These are phyloP conservation scores for Cardamine occulta DNA, from an alignment of 345 rosid genomes.

Conservation along the genomic window DNA sequence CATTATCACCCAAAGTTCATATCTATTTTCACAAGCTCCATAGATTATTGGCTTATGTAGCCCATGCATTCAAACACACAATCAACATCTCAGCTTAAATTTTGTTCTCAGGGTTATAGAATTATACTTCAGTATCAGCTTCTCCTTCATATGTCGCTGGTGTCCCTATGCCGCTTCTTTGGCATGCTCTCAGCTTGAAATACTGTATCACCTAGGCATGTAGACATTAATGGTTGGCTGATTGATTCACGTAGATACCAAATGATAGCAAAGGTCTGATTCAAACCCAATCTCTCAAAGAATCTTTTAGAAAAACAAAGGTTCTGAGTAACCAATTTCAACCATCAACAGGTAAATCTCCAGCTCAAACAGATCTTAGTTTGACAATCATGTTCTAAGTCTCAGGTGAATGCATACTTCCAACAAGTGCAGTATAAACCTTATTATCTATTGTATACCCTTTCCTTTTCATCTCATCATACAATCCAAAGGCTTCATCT, in stretches of 20 bases:
- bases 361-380: neutral
- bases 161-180: neutral
- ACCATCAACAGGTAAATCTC: constrained; percentile 4
- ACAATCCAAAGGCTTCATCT: constrained; percentile 74
- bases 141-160: neutral
- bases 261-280: neutral
- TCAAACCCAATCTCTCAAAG: neutral
- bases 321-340: neutral
- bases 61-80: constrained; percentile 9
- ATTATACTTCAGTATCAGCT: constrained; percentile 49
- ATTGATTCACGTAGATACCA: neutral
- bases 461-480: constrained; percentile 65
- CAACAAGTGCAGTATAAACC: constrained; percentile 71
- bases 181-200: neutral
- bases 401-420: constrained; percentile 60
- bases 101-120: constrained; percentile 50
- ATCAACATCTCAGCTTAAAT: constrained; percentile 18
- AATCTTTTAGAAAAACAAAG: neutral
- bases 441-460: constrained; percentile 70
- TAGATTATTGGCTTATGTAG: neutral
- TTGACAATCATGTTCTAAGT: constrained; percentile 13
- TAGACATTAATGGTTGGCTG: neutral
- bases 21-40: constrained; percentile 1
- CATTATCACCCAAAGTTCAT: neutral
- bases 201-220: neutral